A percentile compares a stretch with the other conserved stretches of the same genome.
These are phyloP conservation scores for Creolimax fragrantissima DNA, from an alignment of 78 protist species.

Conservation along the genomic window DNA sequence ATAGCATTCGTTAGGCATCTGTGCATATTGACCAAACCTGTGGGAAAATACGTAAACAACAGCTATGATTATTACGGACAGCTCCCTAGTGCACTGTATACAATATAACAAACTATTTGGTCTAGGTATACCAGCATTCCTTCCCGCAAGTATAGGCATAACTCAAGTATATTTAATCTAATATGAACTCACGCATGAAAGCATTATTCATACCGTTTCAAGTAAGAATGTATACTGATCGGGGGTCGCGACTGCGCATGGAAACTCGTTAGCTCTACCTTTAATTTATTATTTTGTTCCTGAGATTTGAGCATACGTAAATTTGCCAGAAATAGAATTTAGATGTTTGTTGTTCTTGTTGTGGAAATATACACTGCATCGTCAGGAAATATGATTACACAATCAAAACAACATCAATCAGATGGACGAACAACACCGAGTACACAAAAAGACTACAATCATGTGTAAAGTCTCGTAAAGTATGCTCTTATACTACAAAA, in stretches of 20 bases:
- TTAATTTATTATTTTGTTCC: neutral
- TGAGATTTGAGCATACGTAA: too few species aligned
- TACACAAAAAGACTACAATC: too few species aligned
- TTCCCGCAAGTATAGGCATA: neutral
- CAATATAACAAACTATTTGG: neutral
- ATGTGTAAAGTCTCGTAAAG: too few species aligned
- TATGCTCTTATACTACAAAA: too few species aligned
- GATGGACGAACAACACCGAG: too few species aligned
- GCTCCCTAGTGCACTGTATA: neutral
- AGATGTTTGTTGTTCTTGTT: too few species aligned
- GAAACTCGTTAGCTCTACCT: neutral
- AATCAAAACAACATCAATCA: too few species aligned
- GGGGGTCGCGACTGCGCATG: neutral
- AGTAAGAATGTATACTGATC: neutral
- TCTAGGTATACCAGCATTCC: neutral
- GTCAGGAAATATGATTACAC: too few species aligned
- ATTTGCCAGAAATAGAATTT: too few species aligned
- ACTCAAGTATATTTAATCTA: neutral
- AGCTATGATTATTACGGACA: neutral
- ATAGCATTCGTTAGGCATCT: neutral
- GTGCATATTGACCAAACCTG: slow-evolving; percentile 1
- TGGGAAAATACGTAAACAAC: neutral
- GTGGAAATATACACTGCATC: too few species aligned
- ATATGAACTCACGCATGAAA: neutral
- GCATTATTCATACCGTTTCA: neutral